A percentile compares a stretch with the other conserved stretches of the same genome.
phyloP scores from a whole-genome alignment of 768 basidiomycete species.

The Austroboletus eburneus region DNA sequence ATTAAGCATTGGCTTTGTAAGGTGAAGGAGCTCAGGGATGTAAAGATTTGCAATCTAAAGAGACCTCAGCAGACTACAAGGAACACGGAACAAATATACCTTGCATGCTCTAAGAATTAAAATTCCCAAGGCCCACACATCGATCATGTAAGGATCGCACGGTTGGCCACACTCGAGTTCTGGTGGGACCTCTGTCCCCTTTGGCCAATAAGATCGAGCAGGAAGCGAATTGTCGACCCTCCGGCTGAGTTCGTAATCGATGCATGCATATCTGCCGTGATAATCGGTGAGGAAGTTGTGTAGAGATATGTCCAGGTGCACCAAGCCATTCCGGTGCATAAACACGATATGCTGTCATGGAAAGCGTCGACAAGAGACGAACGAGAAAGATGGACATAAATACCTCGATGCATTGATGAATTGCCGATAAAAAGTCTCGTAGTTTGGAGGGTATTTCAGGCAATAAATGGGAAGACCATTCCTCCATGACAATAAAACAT shows the following conservation, averaged over 20 bases:
- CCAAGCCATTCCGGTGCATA: slow-evolving; percentile 63
- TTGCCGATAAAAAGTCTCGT: slow-evolving; percentile 47
- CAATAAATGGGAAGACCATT: slow-evolving; percentile 68
- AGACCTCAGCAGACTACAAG: slow-evolving; percentile 4
- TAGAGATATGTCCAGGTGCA: slow-evolving; percentile 70
- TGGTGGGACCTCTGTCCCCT: slow-evolving; percentile 67
- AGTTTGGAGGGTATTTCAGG: slow-evolving; percentile 48
- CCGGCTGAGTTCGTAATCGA: slow-evolving; percentile 69
- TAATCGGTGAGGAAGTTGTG: slow-evolving; percentile 67
- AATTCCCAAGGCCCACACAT: slow-evolving; percentile 69
- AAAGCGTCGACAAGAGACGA: slow-evolving; percentile 1
- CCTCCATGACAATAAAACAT: slow-evolving; percentile 75
- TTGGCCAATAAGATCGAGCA: slow-evolving; percentile 40
- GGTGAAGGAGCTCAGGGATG: slow-evolving; percentile 54
- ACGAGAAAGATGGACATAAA: not conserved
- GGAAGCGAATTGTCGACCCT: slow-evolving; percentile 39
- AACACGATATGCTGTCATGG: slow-evolving; percentile 57
- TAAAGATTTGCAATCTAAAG: slow-evolving; percentile 51
- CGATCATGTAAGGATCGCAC: slow-evolving; percentile 63
- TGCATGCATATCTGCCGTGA: slow-evolving; percentile 61
- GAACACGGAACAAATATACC: slow-evolving; percentile 34
- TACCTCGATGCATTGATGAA: slow-evolving; percentile 72
- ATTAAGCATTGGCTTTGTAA: slow-evolving; percentile 59
- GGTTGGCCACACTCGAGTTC: slow-evolving; percentile 54
- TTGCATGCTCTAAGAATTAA: slow-evolving; percentile 63